A percentile compares a stretch with the other conserved stretches of the same genome.
Conservation (phyloP, 306 rosid genomes). For the Spatholobus suberectus region DNA sequence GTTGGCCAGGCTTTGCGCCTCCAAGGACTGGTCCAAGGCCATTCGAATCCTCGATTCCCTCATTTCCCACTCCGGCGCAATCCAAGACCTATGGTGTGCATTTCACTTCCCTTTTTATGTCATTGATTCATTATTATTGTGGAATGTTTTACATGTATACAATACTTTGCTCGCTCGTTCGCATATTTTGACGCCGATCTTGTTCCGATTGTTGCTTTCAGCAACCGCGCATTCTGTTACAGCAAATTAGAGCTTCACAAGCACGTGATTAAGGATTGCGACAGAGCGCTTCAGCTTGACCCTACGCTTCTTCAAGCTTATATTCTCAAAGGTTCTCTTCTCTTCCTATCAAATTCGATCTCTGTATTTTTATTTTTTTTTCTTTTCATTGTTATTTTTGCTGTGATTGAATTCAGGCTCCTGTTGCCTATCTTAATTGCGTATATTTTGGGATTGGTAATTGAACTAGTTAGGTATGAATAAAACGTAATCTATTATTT, state of each 20-base stretch:
- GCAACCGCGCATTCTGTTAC: conserved; percentile 94
- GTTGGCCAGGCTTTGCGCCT: conserved; percentile 80
- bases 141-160: not conserved
- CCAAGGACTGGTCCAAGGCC: conserved; percentile 95
- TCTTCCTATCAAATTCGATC: conserved; percentile 17
- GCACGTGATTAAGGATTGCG: conserved; percentile 94
- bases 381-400: not conserved
- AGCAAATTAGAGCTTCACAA: conserved; percentile 93
- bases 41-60: conserved; percentile 88
- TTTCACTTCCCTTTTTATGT: conserved; percentile 12
- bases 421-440: not conserved
- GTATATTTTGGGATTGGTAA: not conserved
- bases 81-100: conserved; percentile 84
- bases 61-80: conserved; percentile 61
- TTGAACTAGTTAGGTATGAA: conserved; percentile 26
- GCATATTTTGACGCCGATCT: conserved; percentile 19
- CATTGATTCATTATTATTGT: not conserved
- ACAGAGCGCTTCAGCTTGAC: conserved; percentile 83
- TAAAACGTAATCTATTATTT: not conserved
- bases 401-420: not conserved
- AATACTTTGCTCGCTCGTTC: not conserved
- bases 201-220: conserved; percentile 49
- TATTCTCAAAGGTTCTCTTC: conserved; percentile 76
- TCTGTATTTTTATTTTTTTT: not conserved
- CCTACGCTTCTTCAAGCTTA: conserved; percentile 79